Percentiles rank a stretch among this genome's conserved stretches.
phyloP scores from a whole-genome alignment of 139 green algal genomes.

The Raphidocelis subcapitata region DNA sequence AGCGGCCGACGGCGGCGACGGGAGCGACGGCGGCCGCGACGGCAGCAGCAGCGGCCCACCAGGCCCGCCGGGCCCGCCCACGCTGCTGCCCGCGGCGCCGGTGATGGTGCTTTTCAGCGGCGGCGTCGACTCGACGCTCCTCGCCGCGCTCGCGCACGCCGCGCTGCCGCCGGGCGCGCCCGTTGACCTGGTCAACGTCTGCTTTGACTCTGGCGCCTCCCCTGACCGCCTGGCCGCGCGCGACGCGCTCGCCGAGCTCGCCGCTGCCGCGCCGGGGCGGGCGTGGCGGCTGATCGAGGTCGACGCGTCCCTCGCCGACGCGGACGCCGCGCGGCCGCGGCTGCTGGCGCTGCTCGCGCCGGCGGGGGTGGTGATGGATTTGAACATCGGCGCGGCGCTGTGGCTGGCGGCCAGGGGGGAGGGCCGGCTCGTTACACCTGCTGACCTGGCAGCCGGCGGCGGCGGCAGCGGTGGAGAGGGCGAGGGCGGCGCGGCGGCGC shows the following conservation, averaged over 20 bases:
- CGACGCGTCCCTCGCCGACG: conserved; percentile 68
- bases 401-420: conserved; percentile 74
- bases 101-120: conserved; percentile 90
- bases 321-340: conserved; percentile 46
- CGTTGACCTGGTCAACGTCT: conserved; percentile 86
- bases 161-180: conserved; percentile 47
- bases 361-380: conserved; percentile 88
- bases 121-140: conserved; percentile 83
- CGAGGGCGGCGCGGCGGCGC: neutral
- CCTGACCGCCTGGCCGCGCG: conserved; percentile 76
- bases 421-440: conserved; percentile 38
- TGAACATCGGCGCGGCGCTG: conserved; percentile 93
- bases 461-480: neutral
- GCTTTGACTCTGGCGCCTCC: conserved; percentile 77
- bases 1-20: too few relatives aligned
- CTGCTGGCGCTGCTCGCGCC: conserved; percentile 81
- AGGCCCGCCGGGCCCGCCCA: neutral
- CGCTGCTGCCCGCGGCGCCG: conserved; percentile 18
- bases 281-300: conserved; percentile 84
- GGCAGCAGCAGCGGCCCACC: conserved; percentile 3
- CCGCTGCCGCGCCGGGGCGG: conserved; percentile 45
- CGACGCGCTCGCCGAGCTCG: conserved; percentile 69
- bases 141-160: conserved; percentile 73
- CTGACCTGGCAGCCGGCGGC: neutral
- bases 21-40: too few relatives aligned